Percentiles rank a stretch among this genome's conserved stretches.
phyloP scores from a whole-genome alignment of 768 basidiomycete genomes.

The Suillus cothurnatus region DNA sequence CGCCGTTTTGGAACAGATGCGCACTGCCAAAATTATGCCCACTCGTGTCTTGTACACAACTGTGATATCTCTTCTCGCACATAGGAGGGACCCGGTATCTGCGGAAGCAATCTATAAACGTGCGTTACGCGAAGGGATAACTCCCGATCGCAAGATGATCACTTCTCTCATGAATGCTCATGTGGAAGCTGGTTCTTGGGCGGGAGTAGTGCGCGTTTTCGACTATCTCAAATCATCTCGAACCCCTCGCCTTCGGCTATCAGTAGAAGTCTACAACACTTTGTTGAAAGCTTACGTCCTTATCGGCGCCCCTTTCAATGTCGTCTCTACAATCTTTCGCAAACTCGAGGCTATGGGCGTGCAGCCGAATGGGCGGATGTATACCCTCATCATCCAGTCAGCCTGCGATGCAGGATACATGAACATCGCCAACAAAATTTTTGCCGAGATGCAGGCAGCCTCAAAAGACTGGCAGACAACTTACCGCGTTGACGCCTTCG shows the following conservation, averaged over 20 bases:
- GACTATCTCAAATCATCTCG: slow-evolving; percentile 51
- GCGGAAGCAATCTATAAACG: slow-evolving; percentile 70
- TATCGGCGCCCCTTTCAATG: slow-evolving; percentile 72
- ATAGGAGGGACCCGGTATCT: slow-evolving; percentile 58
- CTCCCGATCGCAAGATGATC: slow-evolving; percentile 66
- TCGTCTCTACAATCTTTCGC: slow-evolving; percentile 64
- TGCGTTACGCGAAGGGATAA: slow-evolving; percentile 61
- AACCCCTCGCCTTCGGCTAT: slow-evolving; percentile 41
- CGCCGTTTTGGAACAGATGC: slow-evolving; percentile 63
- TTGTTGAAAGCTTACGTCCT: slow-evolving; percentile 84
- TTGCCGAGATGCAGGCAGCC: slow-evolving; percentile 64
- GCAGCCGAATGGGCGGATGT: slow-evolving; percentile 64
- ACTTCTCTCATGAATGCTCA: slow-evolving; percentile 80
- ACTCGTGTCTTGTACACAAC: slow-evolving; percentile 61
- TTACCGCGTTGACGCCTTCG: slow-evolving; percentile 53
- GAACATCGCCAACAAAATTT: slow-evolving; percentile 64
- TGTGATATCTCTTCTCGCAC: slow-evolving; percentile 66
- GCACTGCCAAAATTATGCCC: slow-evolving; percentile 45
- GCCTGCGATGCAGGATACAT: slow-evolving; percentile 75
- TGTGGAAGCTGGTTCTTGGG: slow-evolving; percentile 80
- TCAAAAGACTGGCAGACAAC: slow-evolving; percentile 35
- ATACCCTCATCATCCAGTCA: slow-evolving; percentile 75
- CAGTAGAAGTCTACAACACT: slow-evolving; percentile 71
- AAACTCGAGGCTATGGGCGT: slow-evolving; percentile 51
- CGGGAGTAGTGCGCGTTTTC: slow-evolving; percentile 69